Percentiles rank a stretch among this genome's conserved stretches.
Evolutionary conservation across 495 filamentous ascomycete genomes (phyloP).

Genomic region (Penicillium silybi): DNA sequence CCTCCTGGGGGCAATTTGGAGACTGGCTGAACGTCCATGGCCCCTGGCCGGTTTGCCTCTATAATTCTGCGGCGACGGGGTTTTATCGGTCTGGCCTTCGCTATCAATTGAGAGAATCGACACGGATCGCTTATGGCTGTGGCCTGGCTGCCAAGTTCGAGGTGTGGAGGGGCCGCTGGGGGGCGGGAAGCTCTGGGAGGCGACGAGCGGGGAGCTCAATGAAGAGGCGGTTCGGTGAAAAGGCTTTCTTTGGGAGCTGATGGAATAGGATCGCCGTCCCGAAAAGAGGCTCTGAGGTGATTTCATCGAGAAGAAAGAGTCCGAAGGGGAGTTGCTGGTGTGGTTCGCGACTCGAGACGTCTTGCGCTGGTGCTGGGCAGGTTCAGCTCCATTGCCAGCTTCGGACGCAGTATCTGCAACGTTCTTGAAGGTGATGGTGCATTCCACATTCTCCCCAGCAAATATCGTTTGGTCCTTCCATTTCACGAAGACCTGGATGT

Average conservation of each 20-base stretch:
- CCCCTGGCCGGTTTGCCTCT: slow-evolving; percentile 48
- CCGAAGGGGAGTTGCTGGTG: slow-evolving; percentile 35
- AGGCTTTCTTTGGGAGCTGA: slow-evolving; percentile 31
- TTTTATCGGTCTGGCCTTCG: slow-evolving; percentile 43
- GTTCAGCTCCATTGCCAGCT: slow-evolving; percentile 29
- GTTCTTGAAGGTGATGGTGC: slow-evolving; percentile 95
- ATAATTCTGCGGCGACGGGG: slow-evolving; percentile 33
- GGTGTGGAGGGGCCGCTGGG: slow-evolving; percentile 33
- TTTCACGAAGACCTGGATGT: slow-evolving; percentile 91
- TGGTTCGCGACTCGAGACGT: slow-evolving; percentile 37
- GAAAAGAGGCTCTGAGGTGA: slow-evolving; percentile 39
- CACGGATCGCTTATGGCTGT: slow-evolving; percentile 72
- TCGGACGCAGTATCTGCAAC: slow-evolving; percentile 49
- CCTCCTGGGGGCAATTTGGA: slow-evolving; percentile 68
- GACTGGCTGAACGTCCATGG: slow-evolving; percentile 78
- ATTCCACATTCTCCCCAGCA: slow-evolving; percentile 89
- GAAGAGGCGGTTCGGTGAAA: slow-evolving; percentile 43
- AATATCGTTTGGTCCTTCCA: slow-evolving; percentile 91
- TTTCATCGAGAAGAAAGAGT: slow-evolving; percentile 42
- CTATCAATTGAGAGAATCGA: slow-evolving; percentile 93
- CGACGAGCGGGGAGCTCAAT: slow-evolving; percentile 39
- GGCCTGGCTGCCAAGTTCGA: slow-evolving; percentile 32
- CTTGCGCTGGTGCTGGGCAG: slow-evolving; percentile 43
- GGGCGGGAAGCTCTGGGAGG: slow-evolving; percentile 47
- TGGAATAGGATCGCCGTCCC: slow-evolving; percentile 35